Evolutionary conservation across 2,329 filamentous ascomycete genomes (phyloP).

Genomic region (Trichoderma brevicompactum): DNA sequence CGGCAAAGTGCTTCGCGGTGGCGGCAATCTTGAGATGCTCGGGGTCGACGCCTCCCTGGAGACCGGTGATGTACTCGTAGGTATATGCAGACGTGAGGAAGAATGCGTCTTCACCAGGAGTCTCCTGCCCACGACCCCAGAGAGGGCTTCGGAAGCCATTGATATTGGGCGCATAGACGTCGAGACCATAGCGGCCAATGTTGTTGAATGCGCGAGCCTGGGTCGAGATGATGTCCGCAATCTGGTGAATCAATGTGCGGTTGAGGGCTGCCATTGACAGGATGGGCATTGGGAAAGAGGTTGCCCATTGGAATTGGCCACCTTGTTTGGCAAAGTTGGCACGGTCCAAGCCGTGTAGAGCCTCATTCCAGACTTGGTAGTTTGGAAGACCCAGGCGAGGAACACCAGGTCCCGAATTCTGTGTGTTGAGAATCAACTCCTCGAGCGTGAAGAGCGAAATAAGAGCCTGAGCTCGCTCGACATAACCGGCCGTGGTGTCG

Average conservation of each 20-base stretch:
- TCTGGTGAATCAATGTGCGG: slow-evolving; percentile 43
- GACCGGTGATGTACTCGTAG: slow-evolving; percentile 54
- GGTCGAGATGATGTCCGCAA: slow-evolving; percentile 50
- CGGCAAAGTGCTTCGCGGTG: slow-evolving; percentile 63
- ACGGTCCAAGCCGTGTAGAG: slow-evolving; percentile 62
- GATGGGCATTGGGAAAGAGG: slow-evolving; percentile 68
- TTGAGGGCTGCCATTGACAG: slow-evolving; percentile 53
- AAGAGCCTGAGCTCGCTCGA: slow-evolving; percentile 39
- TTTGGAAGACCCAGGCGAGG: slow-evolving; percentile 59
- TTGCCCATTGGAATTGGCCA: slow-evolving; percentile 57
- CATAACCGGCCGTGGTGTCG: slow-evolving; percentile 33
- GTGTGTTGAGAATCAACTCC: slow-evolving; percentile 42
- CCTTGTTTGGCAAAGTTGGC: slow-evolving; percentile 35
- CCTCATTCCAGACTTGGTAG: slow-evolving; percentile 67
- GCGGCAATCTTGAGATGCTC: slow-evolving; percentile 49
- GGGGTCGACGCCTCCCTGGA: slow-evolving; percentile 39
- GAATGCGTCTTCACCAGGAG: slow-evolving; percentile 60
- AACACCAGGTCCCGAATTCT: slow-evolving; percentile 48
- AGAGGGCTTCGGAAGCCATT: slow-evolving; percentile 66
- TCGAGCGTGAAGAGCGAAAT: slow-evolving; percentile 41
- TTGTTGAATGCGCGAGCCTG: slow-evolving; percentile 70
- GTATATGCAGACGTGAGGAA: slow-evolving; percentile 41
- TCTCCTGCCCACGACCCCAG: slow-evolving; percentile 65
- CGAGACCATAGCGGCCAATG: slow-evolving; percentile 55
- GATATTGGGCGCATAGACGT: slow-evolving; percentile 69